Evolutionary conservation across 805 yeast genomes (phyloP).

Genomic region (Nakazawaea wickerhamii): DNA sequence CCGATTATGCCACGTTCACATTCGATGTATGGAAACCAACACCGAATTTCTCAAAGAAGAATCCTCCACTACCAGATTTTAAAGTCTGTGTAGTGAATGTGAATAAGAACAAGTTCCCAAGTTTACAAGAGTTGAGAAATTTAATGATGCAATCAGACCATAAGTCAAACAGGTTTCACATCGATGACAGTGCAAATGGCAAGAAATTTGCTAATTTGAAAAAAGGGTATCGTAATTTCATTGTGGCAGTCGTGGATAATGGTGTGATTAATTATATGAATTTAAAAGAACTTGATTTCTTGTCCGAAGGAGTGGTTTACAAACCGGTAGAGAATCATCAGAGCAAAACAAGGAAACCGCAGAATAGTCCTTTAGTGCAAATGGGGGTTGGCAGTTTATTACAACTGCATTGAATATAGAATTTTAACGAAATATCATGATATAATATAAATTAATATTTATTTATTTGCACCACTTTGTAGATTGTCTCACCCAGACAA

Average conservation of each 20-base stretch:
- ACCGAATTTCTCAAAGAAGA: slow-evolving; percentile 60
- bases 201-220: slow-evolving; percentile 38
- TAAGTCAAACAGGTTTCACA: slow-evolving; percentile 4
- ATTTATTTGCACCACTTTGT: too few species aligned
- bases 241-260: slow-evolving; percentile 68
- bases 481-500: too few species aligned
- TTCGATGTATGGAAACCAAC: slow-evolving; percentile 85
- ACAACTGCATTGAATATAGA: too few species aligned
- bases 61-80: slow-evolving; percentile 71
- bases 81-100: slow-evolving; percentile 58
- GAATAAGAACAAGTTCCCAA: slow-evolving; percentile 39
- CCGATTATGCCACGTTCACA: slow-evolving; percentile 26
- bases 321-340: slow-evolving; percentile 16
- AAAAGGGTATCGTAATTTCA: slow-evolving; percentile 45
- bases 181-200: slow-evolving; percentile 2
- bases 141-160: slow-evolving; percentile 26
- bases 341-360: not conserved
- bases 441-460: too few species aligned
- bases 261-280: slow-evolving; percentile 69
- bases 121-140: slow-evolving; percentile 33
- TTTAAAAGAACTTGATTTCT: slow-evolving; percentile 46
- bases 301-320: slow-evolving; percentile 21
- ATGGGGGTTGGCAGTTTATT: too few species aligned
- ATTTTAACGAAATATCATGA: too few species aligned
- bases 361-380: not conserved